Evolutionary conservation across 2,329 filamentous ascomycete species (phyloP).

Genomic region (Cercospora citrullina): DNA sequence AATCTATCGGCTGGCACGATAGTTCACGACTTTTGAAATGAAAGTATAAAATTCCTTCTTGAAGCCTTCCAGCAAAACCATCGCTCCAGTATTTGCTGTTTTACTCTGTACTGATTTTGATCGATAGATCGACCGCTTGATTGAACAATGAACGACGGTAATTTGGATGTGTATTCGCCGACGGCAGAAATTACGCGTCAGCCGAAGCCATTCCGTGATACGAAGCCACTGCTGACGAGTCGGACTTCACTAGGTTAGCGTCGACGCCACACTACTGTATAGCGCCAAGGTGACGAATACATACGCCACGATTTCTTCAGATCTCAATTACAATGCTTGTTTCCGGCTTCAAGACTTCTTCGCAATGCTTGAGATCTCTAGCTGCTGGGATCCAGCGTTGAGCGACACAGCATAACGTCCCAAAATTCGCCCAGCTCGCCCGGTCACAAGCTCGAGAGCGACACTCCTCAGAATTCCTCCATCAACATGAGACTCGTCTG

Average conservation of each 20-base stretch:
- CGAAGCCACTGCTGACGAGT: conserved; percentile 11
- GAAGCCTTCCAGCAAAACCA: neutral
- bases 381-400: neutral
- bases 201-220: neutral
- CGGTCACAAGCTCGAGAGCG: too few species aligned
- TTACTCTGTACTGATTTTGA: neutral
- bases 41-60: neutral
- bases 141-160: neutral
- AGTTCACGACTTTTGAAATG: neutral
- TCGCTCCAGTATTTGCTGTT: neutral
- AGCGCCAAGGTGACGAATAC: neutral
- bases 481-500: neutral
- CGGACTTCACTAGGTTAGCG: neutral
- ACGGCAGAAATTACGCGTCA: neutral
- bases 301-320: neutral
- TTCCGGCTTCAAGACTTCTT: neutral
- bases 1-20: neutral
- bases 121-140: neutral
- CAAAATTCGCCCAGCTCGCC: too few species aligned
- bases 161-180: neutral
- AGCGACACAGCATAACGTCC: neutral
- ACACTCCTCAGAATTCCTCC: neutral
- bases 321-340: neutral
- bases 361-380: neutral
- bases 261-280: neutral